Percentiles rank a stretch among this genome's conserved stretches.
Evolutionary conservation across 495 filamentous ascomycete genomes (phyloP).

Genomic region (Friedmanniomyces simplex): DNA sequence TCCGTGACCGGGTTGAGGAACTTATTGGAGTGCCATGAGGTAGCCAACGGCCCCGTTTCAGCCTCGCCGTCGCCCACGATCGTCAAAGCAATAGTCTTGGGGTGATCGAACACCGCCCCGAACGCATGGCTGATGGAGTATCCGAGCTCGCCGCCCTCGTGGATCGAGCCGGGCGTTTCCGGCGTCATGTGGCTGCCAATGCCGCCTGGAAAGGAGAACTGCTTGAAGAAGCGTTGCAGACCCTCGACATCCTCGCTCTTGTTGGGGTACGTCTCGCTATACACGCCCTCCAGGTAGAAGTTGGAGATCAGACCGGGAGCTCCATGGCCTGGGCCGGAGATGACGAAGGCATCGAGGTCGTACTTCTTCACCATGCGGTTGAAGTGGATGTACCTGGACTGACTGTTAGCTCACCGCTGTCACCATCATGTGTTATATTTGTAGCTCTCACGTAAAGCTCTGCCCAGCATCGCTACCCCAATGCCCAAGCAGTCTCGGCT

Average conservation of each 20-base stretch:
- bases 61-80: conserved; percentile 69
- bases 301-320: conserved; percentile 60
- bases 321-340: conserved; percentile 64
- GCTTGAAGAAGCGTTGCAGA: conserved; percentile 62
- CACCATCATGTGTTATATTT: too few relatives aligned
- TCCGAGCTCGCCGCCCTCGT: conserved; percentile 67
- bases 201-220: conserved; percentile 67
- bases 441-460: conserved; percentile 44
- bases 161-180: conserved; percentile 61
- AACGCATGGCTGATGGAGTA: conserved; percentile 68
- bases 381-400: conserved; percentile 58
- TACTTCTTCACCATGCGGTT: conserved; percentile 69
- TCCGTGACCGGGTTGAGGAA: conserved; percentile 59
- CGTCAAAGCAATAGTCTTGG: conserved; percentile 56
- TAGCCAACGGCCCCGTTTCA: conserved; percentile 62
- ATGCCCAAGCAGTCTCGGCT: conserved; percentile 58
- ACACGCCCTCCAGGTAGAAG: conserved; percentile 65
- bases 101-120: conserved; percentile 59
- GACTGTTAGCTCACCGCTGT: background rate
- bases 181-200: conserved; percentile 64
- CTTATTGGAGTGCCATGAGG: conserved; percentile 66
- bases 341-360: conserved; percentile 54
- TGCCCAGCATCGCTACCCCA: conserved; percentile 67
- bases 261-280: conserved; percentile 60
- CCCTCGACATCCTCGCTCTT: conserved; percentile 53